Conservation (phyloP, 495 filamentous ascomycete genomes). For the Annulohypoxylon moriforme region DNA sequence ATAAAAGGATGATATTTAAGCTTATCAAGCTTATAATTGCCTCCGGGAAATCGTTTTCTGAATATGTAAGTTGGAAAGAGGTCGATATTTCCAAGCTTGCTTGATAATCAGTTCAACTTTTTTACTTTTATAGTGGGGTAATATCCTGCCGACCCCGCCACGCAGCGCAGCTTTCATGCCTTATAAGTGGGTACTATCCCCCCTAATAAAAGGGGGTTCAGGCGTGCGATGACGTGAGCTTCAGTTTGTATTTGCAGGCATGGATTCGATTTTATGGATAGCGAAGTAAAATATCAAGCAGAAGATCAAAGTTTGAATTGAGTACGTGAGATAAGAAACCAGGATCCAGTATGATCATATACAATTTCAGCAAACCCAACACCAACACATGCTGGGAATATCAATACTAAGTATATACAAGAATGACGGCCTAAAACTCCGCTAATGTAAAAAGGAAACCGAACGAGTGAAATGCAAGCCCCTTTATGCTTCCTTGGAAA, state of each 20-base stretch:
- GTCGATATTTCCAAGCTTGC: conserved; percentile 25
- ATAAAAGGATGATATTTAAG: background rate
- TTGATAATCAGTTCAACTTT: conserved; percentile 44
- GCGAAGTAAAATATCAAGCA: too few relatives aligned
- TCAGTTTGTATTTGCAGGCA: too few relatives aligned
- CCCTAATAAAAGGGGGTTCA: background rate
- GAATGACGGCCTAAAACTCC: conserved; percentile 28
- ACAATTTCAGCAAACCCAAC: conserved; percentile 22
- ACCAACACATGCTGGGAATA: conserved; percentile 7
- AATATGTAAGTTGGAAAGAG: conserved; percentile 21
- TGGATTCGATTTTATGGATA: background rate
- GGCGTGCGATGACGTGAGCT: background rate
- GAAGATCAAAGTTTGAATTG: too few relatives aligned
- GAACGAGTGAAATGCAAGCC: conserved; percentile 25
- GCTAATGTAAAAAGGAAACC: conserved; percentile 27
- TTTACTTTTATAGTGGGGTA: conserved; percentile 41
- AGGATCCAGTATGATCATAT: background rate
- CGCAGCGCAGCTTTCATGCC: conserved; percentile 4
- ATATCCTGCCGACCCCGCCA: conserved; percentile 40
- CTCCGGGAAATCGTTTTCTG: background rate
- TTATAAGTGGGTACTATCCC: conserved; percentile 24
- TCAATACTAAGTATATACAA: conserved; percentile 29
- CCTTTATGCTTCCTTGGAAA: background rate
- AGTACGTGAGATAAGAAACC: background rate
- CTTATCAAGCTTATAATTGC: conserved; percentile 7